Evolutionary conservation across 306 rosid genomes (phyloP).

Genomic region (Crataegus laevigata): DNA sequence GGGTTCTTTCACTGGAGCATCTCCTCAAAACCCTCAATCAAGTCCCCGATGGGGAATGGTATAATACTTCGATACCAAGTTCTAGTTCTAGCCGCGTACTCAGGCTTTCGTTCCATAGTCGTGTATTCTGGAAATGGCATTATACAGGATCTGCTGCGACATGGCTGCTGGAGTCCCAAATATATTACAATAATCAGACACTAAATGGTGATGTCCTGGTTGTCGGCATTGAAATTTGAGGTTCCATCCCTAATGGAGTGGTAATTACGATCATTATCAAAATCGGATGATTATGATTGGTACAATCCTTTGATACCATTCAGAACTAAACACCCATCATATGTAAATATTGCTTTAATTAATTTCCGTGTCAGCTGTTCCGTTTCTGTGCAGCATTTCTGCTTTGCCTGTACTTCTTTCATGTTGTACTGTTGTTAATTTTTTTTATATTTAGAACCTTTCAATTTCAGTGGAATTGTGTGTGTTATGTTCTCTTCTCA

Average conservation of each 20-base stretch:
- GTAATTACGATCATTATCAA: background rate
- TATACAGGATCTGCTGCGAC: background rate
- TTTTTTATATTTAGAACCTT: background rate
- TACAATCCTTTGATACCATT: background rate
- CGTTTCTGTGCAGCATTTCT: too few species aligned
- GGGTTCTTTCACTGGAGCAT: background rate
- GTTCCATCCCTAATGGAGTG: background rate
- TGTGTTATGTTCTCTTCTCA: background rate
- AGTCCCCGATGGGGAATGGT: background rate
- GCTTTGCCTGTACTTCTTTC: background rate
- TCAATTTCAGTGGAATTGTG: background rate
- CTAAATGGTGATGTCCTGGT: background rate
- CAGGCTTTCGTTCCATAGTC: background rate
- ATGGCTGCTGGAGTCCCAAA: background rate
- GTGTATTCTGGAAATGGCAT: background rate
- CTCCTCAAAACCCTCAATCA: background rate
- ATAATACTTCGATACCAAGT: background rate
- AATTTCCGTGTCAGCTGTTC: too few species aligned
- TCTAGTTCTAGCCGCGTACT: background rate
- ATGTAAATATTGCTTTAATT: background rate
- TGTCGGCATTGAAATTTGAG: background rate
- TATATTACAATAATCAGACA: background rate
- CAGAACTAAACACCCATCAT: background rate
- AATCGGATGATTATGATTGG: background rate
- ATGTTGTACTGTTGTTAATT: background rate